A percentile compares a stretch with the other conserved stretches of the same genome.
Conservation (phyloP, 2,329 filamentous ascomycete genomes). For the Fusarium keratoplasticum region DNA sequence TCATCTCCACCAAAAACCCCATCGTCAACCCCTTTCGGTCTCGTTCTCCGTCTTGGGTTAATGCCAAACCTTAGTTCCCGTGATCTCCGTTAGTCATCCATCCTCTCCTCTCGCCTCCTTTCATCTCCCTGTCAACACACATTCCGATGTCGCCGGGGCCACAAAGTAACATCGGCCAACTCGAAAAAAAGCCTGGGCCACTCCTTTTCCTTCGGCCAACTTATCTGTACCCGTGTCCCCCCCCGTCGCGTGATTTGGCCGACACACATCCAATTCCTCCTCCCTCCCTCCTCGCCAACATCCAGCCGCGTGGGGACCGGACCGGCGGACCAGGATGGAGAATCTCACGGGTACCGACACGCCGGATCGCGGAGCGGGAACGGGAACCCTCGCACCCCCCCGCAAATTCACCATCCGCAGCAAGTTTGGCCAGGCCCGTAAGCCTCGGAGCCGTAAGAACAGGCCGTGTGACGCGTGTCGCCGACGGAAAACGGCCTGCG, state of each 20-base stretch:
- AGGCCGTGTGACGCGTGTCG: conserved; percentile 60
- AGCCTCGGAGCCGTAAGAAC: conserved; percentile 58
- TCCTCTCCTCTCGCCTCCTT: background rate
- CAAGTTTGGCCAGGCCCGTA: conserved; percentile 54
- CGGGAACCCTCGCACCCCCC: conserved; percentile 25
- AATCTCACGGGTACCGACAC: conserved; percentile 22
- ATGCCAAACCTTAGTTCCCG: background rate
- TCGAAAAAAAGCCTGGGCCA: background rate
- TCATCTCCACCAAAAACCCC: background rate
- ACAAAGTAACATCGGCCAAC: background rate
- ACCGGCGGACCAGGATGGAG: conserved; percentile 18
- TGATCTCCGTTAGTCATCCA: background rate
- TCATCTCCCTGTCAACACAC: background rate
- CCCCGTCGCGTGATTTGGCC: conserved; percentile 29
- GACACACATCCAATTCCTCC: conserved; percentile 15
- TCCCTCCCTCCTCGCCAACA: background rate
- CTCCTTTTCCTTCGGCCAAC: conserved; percentile 28
- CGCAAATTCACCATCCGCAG: conserved; percentile 57
- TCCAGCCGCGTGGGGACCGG: conserved; percentile 4
- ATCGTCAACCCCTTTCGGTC: background rate
- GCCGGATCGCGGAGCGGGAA: conserved; percentile 8
- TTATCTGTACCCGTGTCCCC: conserved; percentile 24
- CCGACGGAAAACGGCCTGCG: conserved; percentile 59
- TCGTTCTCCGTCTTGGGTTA: background rate
- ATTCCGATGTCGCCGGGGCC: background rate